Evolutionary conservation across 2,329 filamentous ascomycete species (phyloP).

Genomic region (Hortaea werneckii): DNA sequence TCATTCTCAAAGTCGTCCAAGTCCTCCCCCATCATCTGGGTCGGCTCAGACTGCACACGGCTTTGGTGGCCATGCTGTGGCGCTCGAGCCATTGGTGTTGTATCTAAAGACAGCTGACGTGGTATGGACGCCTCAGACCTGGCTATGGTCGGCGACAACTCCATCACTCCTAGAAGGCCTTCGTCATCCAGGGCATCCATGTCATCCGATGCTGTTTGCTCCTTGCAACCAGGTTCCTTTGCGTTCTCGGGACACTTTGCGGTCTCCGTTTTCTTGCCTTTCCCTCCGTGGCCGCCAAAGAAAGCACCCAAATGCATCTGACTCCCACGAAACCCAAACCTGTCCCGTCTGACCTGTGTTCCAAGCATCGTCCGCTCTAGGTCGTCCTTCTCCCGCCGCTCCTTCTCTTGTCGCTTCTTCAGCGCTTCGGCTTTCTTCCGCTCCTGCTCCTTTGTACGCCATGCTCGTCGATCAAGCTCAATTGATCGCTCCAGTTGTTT

Average conservation of each 20-base stretch:
- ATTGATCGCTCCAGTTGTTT: constrained; percentile 24
- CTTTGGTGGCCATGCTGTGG: neutral
- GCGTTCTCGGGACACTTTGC: neutral
- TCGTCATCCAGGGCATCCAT: constrained; percentile 25
- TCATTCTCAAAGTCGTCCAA: constrained; percentile 25
- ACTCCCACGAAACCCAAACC: constrained; percentile 26
- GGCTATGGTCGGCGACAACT: constrained; percentile 1
- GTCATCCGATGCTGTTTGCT: constrained; percentile 11
- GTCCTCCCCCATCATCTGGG: constrained; percentile 9
- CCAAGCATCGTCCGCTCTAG: constrained; percentile 12
- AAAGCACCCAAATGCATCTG: constrained; percentile 27
- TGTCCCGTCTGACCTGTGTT: constrained; percentile 23
- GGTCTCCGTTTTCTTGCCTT: neutral
- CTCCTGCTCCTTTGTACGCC: constrained; percentile 23
- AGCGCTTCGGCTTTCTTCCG: constrained; percentile 20
- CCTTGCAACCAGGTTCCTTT: constrained; percentile 2
- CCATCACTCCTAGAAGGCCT: constrained; percentile 16
- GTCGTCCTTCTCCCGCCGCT: constrained; percentile 11
- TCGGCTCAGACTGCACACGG: neutral
- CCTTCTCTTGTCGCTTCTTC: constrained; percentile 20
- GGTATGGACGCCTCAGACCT: neutral
- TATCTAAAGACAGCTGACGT: neutral
- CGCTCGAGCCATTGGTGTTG: neutral
- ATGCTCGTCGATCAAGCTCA: constrained; percentile 25
- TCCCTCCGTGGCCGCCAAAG: constrained; percentile 11